These are phyloP conservation scores for Sporormia fimetaria DNA, from an alignment of 495 filamentous ascomycete species.

Conservation along the genomic window DNA sequence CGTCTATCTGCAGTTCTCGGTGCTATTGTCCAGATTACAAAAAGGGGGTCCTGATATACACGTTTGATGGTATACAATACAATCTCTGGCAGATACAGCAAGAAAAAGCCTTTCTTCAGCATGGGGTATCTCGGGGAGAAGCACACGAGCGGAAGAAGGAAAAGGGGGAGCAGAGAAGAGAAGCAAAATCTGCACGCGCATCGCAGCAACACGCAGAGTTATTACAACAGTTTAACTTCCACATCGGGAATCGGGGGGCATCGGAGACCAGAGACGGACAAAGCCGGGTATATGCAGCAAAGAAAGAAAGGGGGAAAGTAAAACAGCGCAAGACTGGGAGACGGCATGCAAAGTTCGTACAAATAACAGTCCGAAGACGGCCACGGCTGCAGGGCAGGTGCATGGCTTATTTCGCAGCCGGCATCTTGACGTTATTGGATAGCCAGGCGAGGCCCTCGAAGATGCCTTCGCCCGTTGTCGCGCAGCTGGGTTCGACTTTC, in stretches of 20 bases:
- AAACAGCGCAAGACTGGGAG: too few species aligned
- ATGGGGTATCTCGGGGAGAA: too few species aligned
- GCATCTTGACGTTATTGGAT: slow-evolving; percentile 75
- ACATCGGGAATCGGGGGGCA: slow-evolving; percentile 7
- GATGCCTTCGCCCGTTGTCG: slow-evolving; percentile 85
- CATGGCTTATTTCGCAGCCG: slow-evolving; percentile 17
- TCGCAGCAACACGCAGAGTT: too few species aligned
- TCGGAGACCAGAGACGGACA: slow-evolving; percentile 7
- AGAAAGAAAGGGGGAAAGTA: slow-evolving; percentile 4
- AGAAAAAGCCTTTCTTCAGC: too few species aligned
- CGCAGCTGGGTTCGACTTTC: slow-evolving; percentile 93
- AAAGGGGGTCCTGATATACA: too few species aligned
- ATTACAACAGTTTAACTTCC: too few species aligned
- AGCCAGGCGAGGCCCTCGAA: slow-evolving; percentile 90
- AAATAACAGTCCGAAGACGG: slow-evolving; percentile 2
- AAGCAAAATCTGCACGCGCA: too few species aligned
- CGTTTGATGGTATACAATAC: too few species aligned
- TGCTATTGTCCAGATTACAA: too few species aligned
- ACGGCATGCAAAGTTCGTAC: slow-evolving; percentile 24
- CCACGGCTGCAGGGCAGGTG: slow-evolving; percentile 1
- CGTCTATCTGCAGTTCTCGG: slow-evolving; percentile 1
- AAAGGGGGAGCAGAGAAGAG: too few species aligned
- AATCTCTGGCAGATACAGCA: too few species aligned
- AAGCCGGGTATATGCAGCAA: slow-evolving; percentile 26
- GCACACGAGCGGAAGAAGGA: too few species aligned